Conservation (phyloP, 2,329 filamentous ascomycete species). For the Ophiosphaerella korrae region DNA sequence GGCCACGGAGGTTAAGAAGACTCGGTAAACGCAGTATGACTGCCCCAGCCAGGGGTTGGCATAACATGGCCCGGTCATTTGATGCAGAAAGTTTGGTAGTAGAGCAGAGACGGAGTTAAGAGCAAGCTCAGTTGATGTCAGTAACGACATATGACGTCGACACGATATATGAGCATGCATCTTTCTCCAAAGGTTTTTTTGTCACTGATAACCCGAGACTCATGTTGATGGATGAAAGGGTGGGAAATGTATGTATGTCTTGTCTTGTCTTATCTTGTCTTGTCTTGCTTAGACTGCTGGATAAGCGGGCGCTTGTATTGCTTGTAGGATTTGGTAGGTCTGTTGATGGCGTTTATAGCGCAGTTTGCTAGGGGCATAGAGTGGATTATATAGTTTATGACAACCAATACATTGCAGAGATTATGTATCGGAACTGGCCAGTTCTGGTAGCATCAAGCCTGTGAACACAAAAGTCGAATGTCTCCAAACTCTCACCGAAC, state of each 20-base stretch:
- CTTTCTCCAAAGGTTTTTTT: background rate
- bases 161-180: too few relatives aligned
- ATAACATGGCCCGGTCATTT: background rate
- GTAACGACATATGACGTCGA: conserved; percentile 2
- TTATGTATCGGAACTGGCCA: too few relatives aligned
- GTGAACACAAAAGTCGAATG: too few relatives aligned
- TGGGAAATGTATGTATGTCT: background rate
- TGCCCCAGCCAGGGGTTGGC: background rate
- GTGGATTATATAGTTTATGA: too few relatives aligned
- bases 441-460: too few relatives aligned
- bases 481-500: too few relatives aligned
- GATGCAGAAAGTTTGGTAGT: conserved; percentile 1
- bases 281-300: background rate
- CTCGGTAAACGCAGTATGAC: conserved; percentile 26
- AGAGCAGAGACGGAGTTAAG: background rate
- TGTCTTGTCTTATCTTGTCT: background rate
- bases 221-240: too few relatives aligned
- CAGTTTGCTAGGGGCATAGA: too few relatives aligned
- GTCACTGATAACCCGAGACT: background rate
- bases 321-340: background rate
- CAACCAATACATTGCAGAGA: too few relatives aligned
- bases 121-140: background rate
- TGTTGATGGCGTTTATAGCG: background rate
- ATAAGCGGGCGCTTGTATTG: background rate
- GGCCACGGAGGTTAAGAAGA: conserved; percentile 80